phyloP scores from a whole-genome alignment of 306 rosid species.

The Cucurbita pepo region DNA sequence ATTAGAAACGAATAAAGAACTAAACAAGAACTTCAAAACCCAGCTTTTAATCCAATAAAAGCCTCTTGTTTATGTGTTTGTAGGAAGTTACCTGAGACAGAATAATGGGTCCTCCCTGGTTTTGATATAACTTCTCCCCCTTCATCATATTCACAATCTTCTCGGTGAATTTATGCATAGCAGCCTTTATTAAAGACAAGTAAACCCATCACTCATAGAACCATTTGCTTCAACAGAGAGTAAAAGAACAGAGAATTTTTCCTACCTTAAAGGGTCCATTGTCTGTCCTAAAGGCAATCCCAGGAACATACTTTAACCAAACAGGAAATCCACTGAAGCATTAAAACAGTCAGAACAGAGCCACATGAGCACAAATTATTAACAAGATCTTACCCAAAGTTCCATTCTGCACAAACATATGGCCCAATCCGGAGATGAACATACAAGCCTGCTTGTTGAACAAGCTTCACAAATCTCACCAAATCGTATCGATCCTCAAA shows the following conservation, averaged over 20 bases:
- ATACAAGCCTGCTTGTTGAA: constrained; percentile 80
- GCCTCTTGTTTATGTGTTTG: not conserved
- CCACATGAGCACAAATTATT: not conserved
- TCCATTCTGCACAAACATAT: constrained; percentile 88
- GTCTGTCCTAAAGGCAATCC: constrained; percentile 76
- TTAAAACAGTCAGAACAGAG: not conserved
- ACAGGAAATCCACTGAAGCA: constrained; percentile 82
- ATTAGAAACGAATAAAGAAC: not conserved
- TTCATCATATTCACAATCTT: constrained; percentile 80
- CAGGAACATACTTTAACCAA: constrained; percentile 87
- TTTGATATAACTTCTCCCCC: constrained; percentile 63
- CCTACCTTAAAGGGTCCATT: constrained; percentile 81
- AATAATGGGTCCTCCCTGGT: constrained; percentile 92
- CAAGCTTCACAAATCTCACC: constrained; percentile 75
- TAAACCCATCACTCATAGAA: not conserved
- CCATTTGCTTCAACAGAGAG: not conserved
- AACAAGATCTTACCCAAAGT: constrained; percentile 58
- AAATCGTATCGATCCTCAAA: constrained; percentile 78
- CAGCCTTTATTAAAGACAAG: constrained; percentile 32
- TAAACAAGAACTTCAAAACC: not conserved
- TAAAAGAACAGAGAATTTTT: not conserved
- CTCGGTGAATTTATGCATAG: constrained; percentile 69
- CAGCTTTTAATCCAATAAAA: constrained; percentile 6
- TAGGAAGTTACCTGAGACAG: constrained; percentile 50
- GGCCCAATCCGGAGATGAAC: constrained; percentile 93